A percentile compares a stretch with the other conserved stretches of the same genome.
These are phyloP conservation scores for Hanseniaspora pseudoguilliermondii DNA, from an alignment of 805 yeast species.

Conservation along the genomic window DNA sequence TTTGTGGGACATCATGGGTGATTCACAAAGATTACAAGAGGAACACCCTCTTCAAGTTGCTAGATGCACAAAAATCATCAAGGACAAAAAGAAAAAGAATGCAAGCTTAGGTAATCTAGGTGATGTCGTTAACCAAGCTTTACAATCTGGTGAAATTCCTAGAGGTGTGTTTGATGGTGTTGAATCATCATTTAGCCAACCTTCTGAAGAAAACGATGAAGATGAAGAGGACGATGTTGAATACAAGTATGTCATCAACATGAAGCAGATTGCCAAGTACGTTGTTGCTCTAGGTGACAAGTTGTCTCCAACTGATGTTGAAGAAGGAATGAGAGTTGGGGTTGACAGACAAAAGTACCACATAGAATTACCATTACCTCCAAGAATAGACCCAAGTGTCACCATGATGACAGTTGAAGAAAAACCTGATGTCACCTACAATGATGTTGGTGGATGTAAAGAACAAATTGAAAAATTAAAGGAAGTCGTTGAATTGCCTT, in stretches of 20 bases:
- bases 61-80: constrained; percentile 92
- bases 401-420: constrained; percentile 99
- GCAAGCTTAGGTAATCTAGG: constrained; percentile 15
- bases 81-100: constrained; percentile 28
- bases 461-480: constrained; percentile 94
- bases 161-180: constrained; percentile 14
- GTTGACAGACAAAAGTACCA: constrained; percentile 95
- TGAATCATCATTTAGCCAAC: constrained; percentile 7
- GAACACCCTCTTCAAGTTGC: constrained; percentile 98
- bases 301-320: constrained; percentile 96
- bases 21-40: constrained; percentile 79
- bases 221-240: constrained; percentile 51
- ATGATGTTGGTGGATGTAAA: constrained; percentile 97
- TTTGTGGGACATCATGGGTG: constrained; percentile 95
- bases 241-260: constrained; percentile 85
- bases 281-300: constrained; percentile 94
- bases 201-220: constrained; percentile 14
- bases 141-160: constrained; percentile 8
- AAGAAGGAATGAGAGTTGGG: constrained; percentile 99
- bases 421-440: constrained; percentile 96
- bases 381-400: constrained; percentile 92
- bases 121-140: constrained; percentile 16
- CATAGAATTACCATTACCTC: constrained; percentile 94
- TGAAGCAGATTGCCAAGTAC: constrained; percentile 95
- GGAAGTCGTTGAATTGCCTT: constrained; percentile 90